Conservation (phyloP, 176 grass and related monocot species). For the Calamus simplicifolius region DNA sequence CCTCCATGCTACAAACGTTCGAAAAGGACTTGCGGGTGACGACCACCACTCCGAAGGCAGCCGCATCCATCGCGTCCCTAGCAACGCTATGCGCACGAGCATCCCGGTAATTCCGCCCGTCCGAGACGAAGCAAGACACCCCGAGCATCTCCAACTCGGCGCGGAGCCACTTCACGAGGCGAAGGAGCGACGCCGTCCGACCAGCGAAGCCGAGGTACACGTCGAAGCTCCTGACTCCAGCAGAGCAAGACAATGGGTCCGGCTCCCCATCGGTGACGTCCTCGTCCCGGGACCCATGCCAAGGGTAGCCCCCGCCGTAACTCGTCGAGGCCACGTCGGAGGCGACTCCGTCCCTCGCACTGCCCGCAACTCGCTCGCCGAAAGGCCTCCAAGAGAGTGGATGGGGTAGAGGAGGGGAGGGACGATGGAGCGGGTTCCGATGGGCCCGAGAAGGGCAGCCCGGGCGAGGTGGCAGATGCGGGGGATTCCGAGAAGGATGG, state of each 20-base stretch:
- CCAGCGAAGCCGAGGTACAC: constrained; percentile 34
- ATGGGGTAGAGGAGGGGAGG: not conserved
- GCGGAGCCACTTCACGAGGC: constrained; percentile 45
- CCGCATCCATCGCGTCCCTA: constrained; percentile 28
- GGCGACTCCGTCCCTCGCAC: too few species aligned
- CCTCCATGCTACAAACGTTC: constrained; percentile 38
- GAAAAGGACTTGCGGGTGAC: constrained; percentile 26
- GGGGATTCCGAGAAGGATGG: not conserved
- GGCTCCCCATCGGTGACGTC: too few species aligned
- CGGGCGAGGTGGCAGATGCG: not conserved
- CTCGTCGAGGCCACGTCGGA: too few species aligned
- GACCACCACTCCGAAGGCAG: constrained; percentile 25
- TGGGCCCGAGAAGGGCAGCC: not conserved
- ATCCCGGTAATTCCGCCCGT: constrained; percentile 23
- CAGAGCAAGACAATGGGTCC: too few species aligned
- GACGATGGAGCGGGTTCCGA: not conserved
- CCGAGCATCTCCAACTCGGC: constrained; percentile 53
- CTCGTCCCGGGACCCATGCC: too few species aligned
- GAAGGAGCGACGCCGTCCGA: not conserved
- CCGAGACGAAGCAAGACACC: constrained; percentile 19
- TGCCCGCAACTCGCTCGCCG: too few species aligned
- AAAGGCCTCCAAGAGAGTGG: not conserved
- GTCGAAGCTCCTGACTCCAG: constrained; percentile 26
- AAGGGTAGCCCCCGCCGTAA: too few species aligned
- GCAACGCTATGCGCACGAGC: constrained; percentile 13